Conservation (phyloP, 345 rosid genomes). For the Citrus trifoliata region DNA sequence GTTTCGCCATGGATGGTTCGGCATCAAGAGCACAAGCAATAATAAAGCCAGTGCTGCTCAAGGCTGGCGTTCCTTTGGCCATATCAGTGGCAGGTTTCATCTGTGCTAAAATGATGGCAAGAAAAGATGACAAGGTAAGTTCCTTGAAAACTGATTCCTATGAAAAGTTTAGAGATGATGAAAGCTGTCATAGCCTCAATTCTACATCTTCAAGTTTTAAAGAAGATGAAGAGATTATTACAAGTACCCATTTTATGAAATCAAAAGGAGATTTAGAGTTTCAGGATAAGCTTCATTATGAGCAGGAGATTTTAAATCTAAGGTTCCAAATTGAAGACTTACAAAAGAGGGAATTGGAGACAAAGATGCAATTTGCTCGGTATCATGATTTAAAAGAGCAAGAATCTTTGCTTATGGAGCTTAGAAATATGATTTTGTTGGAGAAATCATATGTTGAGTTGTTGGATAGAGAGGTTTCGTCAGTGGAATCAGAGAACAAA, state of each 20-base stretch:
- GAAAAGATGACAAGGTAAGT: conserved; percentile 22
- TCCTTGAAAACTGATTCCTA: conserved; percentile 14
- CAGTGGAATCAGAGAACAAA: conserved; percentile 43
- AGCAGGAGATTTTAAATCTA: conserved; percentile 39
- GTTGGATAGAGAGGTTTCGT: conserved; percentile 44
- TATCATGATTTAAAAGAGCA: conserved; percentile 53
- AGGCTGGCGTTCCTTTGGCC: conserved; percentile 59
- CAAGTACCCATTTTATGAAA: conserved; percentile 6
- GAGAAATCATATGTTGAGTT: conserved; percentile 40
- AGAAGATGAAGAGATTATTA: conserved; percentile 23
- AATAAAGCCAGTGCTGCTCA: conserved; percentile 57
- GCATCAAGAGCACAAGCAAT: conserved; percentile 34
- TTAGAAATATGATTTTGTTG: conserved; percentile 34
- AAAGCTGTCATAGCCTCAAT: conserved; percentile 4
- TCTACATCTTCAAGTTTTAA: conserved; percentile 11
- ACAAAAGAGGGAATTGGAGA: conserved; percentile 42
- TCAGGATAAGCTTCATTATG: neutral
- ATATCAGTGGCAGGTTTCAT: conserved; percentile 64
- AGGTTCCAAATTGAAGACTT: conserved; percentile 39
- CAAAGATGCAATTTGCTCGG: conserved; percentile 37
- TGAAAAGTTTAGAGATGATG: conserved; percentile 17
- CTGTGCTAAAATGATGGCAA: conserved; percentile 41
- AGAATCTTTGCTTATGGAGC: conserved; percentile 54
- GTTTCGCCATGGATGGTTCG: conserved; percentile 34
- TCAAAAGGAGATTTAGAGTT: conserved; percentile 7